Evolutionary conservation across 73 alveolate species (phyloP), one percentile per base, ranked within the genome.

Genomic region (Loxodes magnus): DNA sequence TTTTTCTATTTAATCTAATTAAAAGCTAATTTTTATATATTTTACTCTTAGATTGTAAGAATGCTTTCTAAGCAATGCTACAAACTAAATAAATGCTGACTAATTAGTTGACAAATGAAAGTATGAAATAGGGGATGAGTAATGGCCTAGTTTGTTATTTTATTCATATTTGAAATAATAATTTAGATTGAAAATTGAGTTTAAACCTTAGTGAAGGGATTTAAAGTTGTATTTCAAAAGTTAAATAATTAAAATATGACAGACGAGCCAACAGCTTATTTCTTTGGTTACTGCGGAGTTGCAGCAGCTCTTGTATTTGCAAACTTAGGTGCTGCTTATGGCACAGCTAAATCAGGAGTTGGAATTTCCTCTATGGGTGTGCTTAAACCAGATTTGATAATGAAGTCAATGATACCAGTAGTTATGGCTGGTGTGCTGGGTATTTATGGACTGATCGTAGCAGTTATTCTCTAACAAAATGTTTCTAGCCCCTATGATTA

Each of bases 391-490:
- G 99, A 93, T 35, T 70, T 90, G 76, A 89, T 93, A 82, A 90
- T 93, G 96, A 74, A 79, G 72, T 90, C 98, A 51, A 90, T 93
- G 75, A 91, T 93, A 42, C 99, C 99, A 17, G 95, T 93, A 62
- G 96, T 93, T 79, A 93, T 93, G 99, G 99, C 99, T 30, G 99
- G 99, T 75, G 94, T 93, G 69, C 62, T 93, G 79, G 99, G 98
- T 57, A 93, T 93, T 62, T 93, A 93, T 75, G 99, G 99, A 35
- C 88, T 93, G 49, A 93, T 93, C 76, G 94, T 93, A 24, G 97
- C 97, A 20, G 96, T 93, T 78, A 84, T 93, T 93, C 64, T 57
- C 64, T 59, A 82, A 75, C 67, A 91, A 81, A 48, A 28, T 15
- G 26, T 30, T 60, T 10, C 20, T 17, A 22, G 27, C 41, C 38